Evolutionary conservation across 179 eudicot genomes (phyloP).

Genomic region (Silene vulgaris): DNA sequence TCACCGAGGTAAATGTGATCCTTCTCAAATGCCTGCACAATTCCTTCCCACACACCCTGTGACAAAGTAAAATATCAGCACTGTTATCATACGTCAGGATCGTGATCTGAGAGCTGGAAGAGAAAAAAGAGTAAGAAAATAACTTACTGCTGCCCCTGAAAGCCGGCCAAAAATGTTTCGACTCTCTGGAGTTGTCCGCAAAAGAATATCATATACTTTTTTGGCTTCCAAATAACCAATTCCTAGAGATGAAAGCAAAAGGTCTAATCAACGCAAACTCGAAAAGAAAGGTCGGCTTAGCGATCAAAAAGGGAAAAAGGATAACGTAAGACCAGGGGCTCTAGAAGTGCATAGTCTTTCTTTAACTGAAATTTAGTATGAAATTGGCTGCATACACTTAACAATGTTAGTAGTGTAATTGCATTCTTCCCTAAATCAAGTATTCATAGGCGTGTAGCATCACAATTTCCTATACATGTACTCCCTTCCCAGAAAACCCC

Average conservation of each 20-base stretch:
- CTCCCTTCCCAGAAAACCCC: background rate
- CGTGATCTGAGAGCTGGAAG: background rate
- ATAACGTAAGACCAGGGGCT: background rate
- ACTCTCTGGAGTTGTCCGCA: conserved; percentile 72
- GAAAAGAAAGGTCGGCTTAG: background rate
- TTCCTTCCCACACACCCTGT: conserved; percentile 92
- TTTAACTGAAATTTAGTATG: background rate
- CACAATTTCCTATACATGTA: background rate
- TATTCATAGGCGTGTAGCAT: background rate
- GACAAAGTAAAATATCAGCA: conserved; percentile 17
- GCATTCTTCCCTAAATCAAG: background rate
- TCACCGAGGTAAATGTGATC: conserved; percentile 87
- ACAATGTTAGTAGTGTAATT: background rate
- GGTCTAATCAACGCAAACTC: conserved; percentile 4
- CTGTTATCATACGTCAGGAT: conserved; percentile 7
- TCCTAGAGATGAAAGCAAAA: conserved; percentile 35
- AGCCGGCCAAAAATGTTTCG: conserved; percentile 96
- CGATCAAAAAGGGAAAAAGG: background rate
- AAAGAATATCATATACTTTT: conserved; percentile 68
- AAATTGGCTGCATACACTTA: background rate
- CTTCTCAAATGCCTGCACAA: conserved; percentile 81
- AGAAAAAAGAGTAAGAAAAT: conserved; percentile 17
- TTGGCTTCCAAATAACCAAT: conserved; percentile 89
- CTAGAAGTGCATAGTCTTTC: background rate
- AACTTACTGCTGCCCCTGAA: conserved; percentile 94